Conservation (phyloP, 1,284 basidiomycete genomes). For the Malassezia sp. region DNA sequence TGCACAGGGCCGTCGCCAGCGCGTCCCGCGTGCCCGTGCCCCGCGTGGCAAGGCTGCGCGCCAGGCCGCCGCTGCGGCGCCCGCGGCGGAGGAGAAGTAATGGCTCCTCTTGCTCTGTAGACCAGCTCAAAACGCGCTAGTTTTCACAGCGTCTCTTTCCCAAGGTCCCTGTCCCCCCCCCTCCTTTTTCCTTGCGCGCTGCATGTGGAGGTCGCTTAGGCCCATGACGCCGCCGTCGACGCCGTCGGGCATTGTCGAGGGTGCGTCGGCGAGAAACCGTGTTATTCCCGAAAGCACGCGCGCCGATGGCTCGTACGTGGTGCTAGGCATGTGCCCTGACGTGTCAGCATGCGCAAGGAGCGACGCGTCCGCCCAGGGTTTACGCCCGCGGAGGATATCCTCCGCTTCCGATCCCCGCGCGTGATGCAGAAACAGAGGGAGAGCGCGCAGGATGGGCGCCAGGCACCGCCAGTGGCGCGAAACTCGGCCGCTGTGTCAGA, state of each 20-base stretch:
- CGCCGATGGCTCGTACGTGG: conserved; percentile 17
- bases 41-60: conserved; percentile 11
- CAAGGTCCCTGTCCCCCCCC: no score
- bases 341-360: conserved; percentile 13
- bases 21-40: conserved; percentile 5
- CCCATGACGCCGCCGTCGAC: conserved; percentile 1
- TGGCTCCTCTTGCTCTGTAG: no score
- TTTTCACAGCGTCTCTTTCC: no score
- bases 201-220: background rate
- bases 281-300: conserved; percentile 13
- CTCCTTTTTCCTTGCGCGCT: no score
- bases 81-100: conserved; percentile 14
- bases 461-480: no score
- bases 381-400: conserved; percentile 11
- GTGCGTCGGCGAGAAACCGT: background rate
- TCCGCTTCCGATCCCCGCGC: conserved; percentile 8
- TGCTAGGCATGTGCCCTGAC: no score
- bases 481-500: no score
- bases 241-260: conserved; percentile 14
- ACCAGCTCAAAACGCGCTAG: conserved; percentile 15
- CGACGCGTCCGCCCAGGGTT: conserved; percentile 12
- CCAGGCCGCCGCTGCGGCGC: conserved; percentile 6
- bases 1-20: conserved; percentile 21
- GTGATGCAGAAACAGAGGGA: no score
- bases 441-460: no score